Percentiles rank a stretch among this genome's conserved stretches.
Conservation (phyloP, 805 yeast genomes). For the Saccharomycopsis schoenii region DNA sequence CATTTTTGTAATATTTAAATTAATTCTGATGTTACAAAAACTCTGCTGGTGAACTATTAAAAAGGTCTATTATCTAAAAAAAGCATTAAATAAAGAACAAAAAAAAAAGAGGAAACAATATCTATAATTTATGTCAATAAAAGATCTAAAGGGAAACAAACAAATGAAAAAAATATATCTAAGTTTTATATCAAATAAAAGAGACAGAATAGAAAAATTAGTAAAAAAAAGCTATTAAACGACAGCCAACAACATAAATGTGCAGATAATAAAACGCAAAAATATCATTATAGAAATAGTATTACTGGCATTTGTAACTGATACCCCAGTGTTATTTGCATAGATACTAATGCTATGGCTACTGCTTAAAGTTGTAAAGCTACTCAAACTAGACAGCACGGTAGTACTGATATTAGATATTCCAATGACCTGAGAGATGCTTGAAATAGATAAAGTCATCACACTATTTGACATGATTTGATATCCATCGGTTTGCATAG, state of each 20-base stretch:
- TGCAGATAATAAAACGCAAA: neutral
- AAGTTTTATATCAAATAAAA: neutral
- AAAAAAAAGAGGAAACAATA: too few relatives aligned
- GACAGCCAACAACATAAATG: neutral
- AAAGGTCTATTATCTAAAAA: too few relatives aligned
- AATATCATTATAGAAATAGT: neutral
- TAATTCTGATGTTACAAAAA: too few relatives aligned
- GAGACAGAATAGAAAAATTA: neutral
- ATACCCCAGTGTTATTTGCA: neutral
- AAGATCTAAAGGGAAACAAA: too few relatives aligned
- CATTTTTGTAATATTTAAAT: too few relatives aligned
- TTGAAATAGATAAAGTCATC: neutral
- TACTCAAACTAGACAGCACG: too few relatives aligned
- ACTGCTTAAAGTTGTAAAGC: too few relatives aligned
- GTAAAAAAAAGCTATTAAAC: neutral
- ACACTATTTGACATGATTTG: neutral
- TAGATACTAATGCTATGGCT: too few relatives aligned
- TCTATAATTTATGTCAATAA: too few relatives aligned
- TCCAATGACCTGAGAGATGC: neutral
- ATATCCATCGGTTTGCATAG: neutral
- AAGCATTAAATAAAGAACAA: too few relatives aligned
- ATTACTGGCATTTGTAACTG: neutral
- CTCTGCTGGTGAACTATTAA: too few relatives aligned
- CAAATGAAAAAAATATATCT: neutral
- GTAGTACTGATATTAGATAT: neutral